Evolutionary conservation across 345 rosid genomes (phyloP), one percentile per base, ranked within the genome.

Genomic region (Citrus trifoliata): DNA sequence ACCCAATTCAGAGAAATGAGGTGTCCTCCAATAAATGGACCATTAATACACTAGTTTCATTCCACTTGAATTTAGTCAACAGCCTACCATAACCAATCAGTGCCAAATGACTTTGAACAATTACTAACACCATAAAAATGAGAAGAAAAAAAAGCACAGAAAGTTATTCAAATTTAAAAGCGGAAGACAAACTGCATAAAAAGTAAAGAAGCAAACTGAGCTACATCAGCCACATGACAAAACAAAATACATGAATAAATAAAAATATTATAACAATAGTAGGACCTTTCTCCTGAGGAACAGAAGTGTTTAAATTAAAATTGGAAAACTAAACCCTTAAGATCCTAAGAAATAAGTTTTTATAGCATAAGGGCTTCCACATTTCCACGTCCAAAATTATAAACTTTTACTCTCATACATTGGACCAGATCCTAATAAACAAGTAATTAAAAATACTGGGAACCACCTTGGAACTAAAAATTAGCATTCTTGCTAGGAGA

Each of bases 1-100:
- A 48, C n/a, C 65, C 71, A 68, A 63, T 46, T 74, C 60, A 78
- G 73, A 40, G 74, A 77, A 42, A 65, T 14, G 40, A 12, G 27
- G 13, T 9, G 28, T 48, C 51, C 62, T 35, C 66, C 51, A 71
- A 6, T 67, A 53, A 62, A 33, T 10, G 19, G 1, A 32, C 32
- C 38, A 56, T 5, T 27, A 42, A 71, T 30, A 14, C n/a, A 5
- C 40, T 16, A 74, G n/a, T 56, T 75, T 42, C 35, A 56, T 33
- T 42, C 59, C 65, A 76, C 33, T 21, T 16, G 69, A 12, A 68
- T 51, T 19, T 27, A 71, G 22, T 4, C 59, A 30, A 5, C 24
- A 32, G 25, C 53, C 21, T 30, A 28, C 9, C 10, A 72, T 58
- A 72, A 32, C 25, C 64, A 53, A 24, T 30, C 63, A n/a, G 51